phyloP scores from a whole-genome alignment of 805 yeast species.

The Brettanomyces nanus region DNA sequence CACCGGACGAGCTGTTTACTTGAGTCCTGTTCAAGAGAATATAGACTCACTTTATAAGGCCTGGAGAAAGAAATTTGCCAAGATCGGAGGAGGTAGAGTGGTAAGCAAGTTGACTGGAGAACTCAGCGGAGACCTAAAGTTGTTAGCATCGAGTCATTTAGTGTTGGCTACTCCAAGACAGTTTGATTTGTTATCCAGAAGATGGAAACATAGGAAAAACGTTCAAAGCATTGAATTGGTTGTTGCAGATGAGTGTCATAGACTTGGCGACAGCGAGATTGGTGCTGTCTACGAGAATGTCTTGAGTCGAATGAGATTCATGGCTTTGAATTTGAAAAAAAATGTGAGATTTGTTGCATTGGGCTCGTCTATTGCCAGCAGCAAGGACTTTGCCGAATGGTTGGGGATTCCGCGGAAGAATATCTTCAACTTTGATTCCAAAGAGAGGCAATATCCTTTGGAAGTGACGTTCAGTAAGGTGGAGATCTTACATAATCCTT shows the following conservation, averaged over 20 bases:
- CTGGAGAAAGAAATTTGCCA: constrained; percentile 48
- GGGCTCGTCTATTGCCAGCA: constrained; percentile 62
- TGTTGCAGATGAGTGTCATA: constrained; percentile 68
- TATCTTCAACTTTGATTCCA: constrained; percentile 64
- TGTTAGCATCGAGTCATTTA: constrained; percentile 55
- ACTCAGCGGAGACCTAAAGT: constrained; percentile 40
- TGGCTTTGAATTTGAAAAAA: constrained; percentile 56
- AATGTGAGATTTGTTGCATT: constrained; percentile 60
- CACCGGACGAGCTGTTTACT: constrained; percentile 62
- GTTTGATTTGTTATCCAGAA: constrained; percentile 62
- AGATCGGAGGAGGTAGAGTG: constrained; percentile 47
- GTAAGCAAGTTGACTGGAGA: constrained; percentile 56
- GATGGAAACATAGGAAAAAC: constrained; percentile 76
- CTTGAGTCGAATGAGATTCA: constrained; percentile 63
- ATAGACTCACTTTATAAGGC: constrained; percentile 36
- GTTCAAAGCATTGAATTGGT: constrained; percentile 61
- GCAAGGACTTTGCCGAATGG: constrained; percentile 80
- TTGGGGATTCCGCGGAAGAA: constrained; percentile 57
- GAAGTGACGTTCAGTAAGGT: constrained; percentile 48
- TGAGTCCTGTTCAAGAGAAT: constrained; percentile 54
- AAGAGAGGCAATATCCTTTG: constrained; percentile 47
- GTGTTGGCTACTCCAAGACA: constrained; percentile 73
- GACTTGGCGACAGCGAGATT: constrained; percentile 43
- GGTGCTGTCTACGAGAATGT: constrained; percentile 66
- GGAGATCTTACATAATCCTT: constrained; percentile 40